Evolutionary conservation across 2,329 filamentous ascomycete genomes (phyloP), one percentile per base, ranked within the genome.

Genomic region (Diaporthe sp.): DNA sequence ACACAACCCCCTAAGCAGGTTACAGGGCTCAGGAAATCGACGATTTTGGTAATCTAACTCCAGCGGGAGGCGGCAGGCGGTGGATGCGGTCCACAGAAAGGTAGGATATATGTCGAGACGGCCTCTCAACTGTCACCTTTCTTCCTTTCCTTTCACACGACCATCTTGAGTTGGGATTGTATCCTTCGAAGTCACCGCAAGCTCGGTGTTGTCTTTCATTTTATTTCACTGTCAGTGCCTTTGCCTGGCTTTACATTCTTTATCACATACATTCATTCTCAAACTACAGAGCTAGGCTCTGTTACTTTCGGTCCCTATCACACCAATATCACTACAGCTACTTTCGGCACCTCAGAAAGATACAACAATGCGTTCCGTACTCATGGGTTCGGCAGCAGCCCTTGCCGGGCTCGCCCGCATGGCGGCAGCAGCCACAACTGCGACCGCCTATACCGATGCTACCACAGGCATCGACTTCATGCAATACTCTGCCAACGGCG

Each of bases 391-490:
- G 58, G 71, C 75, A 59, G 63, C 63, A 37, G 75, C 70, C 44
- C 71, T 78, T 30, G 77, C 79, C 70, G 76, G 78, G 73, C 73
- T 78, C 53, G 66, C 70, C 50, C 75, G 78, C 56, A 75, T 78
- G 53, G 78, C 77, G 22, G 61, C 77, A 25, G 78, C 78, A 6
- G 72, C 65, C 27, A 65, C 80, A 79, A 63, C 73, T 75, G 56
- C 71, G 75, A 51, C 79, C 13, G 75, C 80, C 32, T 87, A 85
- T 76, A 87, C 86, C 3, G 72, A 73, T 7, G 30, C 72, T 4
- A 73, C 65, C 27, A 73, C 72, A 6, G 85, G 85, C 32, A 88
- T 89, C 73, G 81, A 82, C 10, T 88, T 86, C 75, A 80, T 84
- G 68, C 80, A 80, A 9, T 84, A 82, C 70, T 75, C 74, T 5